Evolutionary conservation across 2,329 filamentous ascomycete genomes (phyloP), one percentile per base, ranked within the genome.

Genomic region (Colletotrichum trifolii): DNA sequence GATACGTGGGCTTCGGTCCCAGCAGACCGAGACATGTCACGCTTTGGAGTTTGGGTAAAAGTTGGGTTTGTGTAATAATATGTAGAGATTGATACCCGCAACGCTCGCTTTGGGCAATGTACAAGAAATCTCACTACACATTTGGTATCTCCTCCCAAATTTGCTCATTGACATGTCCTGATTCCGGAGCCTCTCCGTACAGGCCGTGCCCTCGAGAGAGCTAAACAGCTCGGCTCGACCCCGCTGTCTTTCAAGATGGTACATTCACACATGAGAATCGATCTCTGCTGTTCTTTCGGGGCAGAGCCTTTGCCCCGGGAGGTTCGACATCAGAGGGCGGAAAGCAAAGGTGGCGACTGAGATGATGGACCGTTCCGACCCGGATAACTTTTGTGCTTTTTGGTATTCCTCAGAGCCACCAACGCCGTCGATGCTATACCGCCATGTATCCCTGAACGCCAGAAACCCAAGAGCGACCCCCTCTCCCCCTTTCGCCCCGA

Each of bases 391-490:
- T 42, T 53, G 45, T 62, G 38, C 54, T 65, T 60, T 35, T 35
- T 63, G 52, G 63, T 56, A 66, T 66, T 66, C 58, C 63, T 65
- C 63, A 66, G 63, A 66, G 58, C 63, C 63, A 63, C 58, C 63
- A 66, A 66, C 63, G 63, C 63, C 63, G 58, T 66, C 59, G 63
- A 66, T 66, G 63, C 63, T 66, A 64, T 46, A 63, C 59, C 53
- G 42, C 59, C 63, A 56, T 66, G 63, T 66, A 62, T 66, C 40
- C 63, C 52, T 66, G 58, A 66, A 66, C 63, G 63, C 63, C 63
- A 45, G 47, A 42, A 45, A 38, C 45, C 58, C 62, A 25, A 46
- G 42, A 65, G 43, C 38, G 15, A 40, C 42, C 13, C 42, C 42
- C 43, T 42, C 13, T n/a, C 35, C 35, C 38, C 46, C 25, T 25